These are phyloP conservation scores for Aegilops bicornis DNA, from an alignment of 176 grass and related monocot species.

Conservation along the genomic window DNA sequence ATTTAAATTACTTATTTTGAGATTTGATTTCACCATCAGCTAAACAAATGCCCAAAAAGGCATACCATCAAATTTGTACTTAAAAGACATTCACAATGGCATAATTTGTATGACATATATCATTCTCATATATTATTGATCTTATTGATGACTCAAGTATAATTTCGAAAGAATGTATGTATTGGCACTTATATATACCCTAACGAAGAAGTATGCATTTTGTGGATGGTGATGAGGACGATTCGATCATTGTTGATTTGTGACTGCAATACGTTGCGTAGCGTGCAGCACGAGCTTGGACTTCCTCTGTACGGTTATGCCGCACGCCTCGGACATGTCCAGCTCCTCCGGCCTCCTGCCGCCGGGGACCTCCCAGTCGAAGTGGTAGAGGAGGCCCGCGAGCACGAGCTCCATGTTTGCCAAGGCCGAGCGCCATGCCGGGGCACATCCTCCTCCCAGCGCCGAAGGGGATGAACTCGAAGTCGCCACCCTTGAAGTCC, in stretches of 20 bases:
- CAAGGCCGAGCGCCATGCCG: background rate
- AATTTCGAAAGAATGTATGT: too few relatives aligned
- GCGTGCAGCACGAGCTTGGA: background rate
- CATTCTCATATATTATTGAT: too few relatives aligned
- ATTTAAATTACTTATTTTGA: too few relatives aligned
- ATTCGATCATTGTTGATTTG: background rate
- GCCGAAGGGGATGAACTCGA: background rate
- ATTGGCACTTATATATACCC: too few relatives aligned
- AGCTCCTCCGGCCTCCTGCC: background rate
- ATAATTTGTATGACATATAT: too few relatives aligned
- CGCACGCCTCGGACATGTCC: background rate
- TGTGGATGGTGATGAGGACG: too few relatives aligned
- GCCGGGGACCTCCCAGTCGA: background rate
- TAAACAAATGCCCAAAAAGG: too few relatives aligned
- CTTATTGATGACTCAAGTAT: too few relatives aligned
- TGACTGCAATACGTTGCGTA: background rate
- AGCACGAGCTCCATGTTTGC: slow-evolving; percentile 5
- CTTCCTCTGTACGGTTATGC: background rate
- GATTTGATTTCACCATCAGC: too few relatives aligned
- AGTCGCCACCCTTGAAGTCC: background rate
- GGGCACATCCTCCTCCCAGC: background rate
- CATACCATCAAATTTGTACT: too few relatives aligned
- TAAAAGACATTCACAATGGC: too few relatives aligned
- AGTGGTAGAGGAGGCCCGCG: slow-evolving; percentile 11
- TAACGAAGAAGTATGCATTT: too few relatives aligned